Conservation (phyloP, 1,139 yeast genomes). For the Groenewaldozyma auringiensis region DNA sequence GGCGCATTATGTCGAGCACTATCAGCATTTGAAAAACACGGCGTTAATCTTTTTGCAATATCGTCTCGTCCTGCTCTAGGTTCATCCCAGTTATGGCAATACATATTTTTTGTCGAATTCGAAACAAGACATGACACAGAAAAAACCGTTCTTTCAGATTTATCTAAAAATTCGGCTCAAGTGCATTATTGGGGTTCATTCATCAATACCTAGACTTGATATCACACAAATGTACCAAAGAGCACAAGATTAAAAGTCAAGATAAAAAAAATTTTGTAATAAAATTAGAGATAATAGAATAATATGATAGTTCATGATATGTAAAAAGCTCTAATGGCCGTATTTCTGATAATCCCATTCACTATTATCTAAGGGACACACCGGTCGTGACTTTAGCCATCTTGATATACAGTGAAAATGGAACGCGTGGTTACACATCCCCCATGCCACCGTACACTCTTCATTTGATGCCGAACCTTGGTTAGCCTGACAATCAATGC, state of each 20-base stretch:
- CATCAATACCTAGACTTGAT: constrained; percentile 7
- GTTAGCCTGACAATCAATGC: constrained; percentile 91
- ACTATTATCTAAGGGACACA: constrained; percentile 92
- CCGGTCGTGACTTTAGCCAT: constrained; percentile 96
- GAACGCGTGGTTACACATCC: constrained; percentile 89
- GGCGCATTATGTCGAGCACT: constrained; percentile 71
- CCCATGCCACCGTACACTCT: constrained; percentile 97
- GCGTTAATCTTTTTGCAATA: constrained; percentile 64
- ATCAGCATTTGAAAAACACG: constrained; percentile 46
- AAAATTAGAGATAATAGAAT: too few species aligned
- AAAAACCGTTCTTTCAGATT: constrained; percentile 15
- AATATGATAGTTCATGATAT: too few species aligned
- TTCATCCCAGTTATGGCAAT: constrained; percentile 62
- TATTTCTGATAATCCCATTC: constrained; percentile 84
- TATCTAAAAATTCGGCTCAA: constrained; percentile 15
- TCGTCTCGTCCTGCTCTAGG: constrained; percentile 50
- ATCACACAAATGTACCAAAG: not conserved
- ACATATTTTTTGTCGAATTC: constrained; percentile 73
- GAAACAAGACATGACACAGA: constrained; percentile 21
- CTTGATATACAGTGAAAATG: constrained; percentile 93
- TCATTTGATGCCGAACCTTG: constrained; percentile 59
- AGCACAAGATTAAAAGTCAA: constrained; percentile 2
- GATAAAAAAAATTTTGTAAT: too few species aligned
- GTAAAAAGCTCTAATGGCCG: constrained; percentile 55
- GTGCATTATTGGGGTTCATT: constrained; percentile 19